Conservation (phyloP, 306 rosid genomes). For the Geum urbanum region DNA sequence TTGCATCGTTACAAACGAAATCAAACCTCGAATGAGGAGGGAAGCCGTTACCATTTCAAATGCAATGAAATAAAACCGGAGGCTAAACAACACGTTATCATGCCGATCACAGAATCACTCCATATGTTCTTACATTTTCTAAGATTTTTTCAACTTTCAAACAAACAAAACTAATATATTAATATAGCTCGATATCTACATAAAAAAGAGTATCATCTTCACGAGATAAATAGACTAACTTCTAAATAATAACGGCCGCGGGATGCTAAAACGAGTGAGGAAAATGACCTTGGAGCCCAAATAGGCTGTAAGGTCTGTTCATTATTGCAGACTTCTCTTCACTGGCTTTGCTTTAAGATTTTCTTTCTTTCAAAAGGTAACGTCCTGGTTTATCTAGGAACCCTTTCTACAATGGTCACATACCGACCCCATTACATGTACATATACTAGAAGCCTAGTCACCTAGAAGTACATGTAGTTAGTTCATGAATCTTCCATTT, state of each 20-base stretch:
- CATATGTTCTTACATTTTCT: not conserved
- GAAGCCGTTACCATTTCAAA: too few relatives aligned
- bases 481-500: constrained; percentile 7
- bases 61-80: not conserved
- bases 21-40: not conserved
- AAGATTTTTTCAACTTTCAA: too few relatives aligned
- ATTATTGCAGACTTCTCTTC: not conserved
- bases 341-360: not conserved
- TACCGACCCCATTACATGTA: not conserved
- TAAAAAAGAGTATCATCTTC: too few relatives aligned
- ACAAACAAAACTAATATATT: too few relatives aligned
- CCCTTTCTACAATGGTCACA: constrained; percentile 13
- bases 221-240: too few relatives aligned
- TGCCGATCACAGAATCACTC: too few relatives aligned
- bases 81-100: too few relatives aligned
- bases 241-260: too few relatives aligned
- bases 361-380: constrained; percentile 23
- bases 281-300: not conserved
- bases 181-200: too few relatives aligned
- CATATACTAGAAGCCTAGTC: not conserved
- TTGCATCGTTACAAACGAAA: not conserved
- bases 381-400: not conserved
- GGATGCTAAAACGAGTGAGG: too few relatives aligned
- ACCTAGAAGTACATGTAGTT: not conserved
- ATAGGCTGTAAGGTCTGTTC: not conserved